Conservation (phyloP, 2,329 filamentous ascomycete genomes). For the Chrysoporthe deuterocubensis region DNA sequence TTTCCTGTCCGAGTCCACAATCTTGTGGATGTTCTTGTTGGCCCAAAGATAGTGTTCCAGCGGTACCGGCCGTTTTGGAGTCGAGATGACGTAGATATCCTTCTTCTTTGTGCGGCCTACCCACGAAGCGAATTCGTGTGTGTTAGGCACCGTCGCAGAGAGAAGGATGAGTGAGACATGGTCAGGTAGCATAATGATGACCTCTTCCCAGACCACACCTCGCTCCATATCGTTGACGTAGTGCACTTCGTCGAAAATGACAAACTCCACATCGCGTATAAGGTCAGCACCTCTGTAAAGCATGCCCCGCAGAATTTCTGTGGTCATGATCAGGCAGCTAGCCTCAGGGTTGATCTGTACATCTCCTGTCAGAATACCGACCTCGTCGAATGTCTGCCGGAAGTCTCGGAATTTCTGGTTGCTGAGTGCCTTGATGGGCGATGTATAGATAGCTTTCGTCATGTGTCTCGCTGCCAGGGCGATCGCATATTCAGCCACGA, state of each 20-base stretch:
- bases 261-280: slow-evolving; percentile 96
- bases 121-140: slow-evolving; percentile 97
- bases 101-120: slow-evolving; percentile 98
- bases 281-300: slow-evolving; percentile 94
- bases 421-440: slow-evolving; percentile 95
- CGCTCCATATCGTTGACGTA: slow-evolving; percentile 97
- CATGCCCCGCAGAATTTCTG: slow-evolving; percentile 97
- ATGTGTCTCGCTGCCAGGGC: slow-evolving; percentile 96
- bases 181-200: slow-evolving; percentile 98
- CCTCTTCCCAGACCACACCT: slow-evolving; percentile 98
- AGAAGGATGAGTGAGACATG: slow-evolving; percentile 94
- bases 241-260: slow-evolving; percentile 98
- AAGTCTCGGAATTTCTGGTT: slow-evolving; percentile 99
- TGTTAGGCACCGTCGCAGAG: slow-evolving; percentile 96
- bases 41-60: slow-evolving; percentile 97
- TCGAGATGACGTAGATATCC: slow-evolving; percentile 98
- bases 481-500: slow-evolving; percentile 97
- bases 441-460: slow-evolving; percentile 99
- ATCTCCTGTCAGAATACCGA: slow-evolving; percentile 95
- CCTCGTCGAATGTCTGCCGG: slow-evolving; percentile 85
- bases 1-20: slow-evolving; percentile 89
- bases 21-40: slow-evolving; percentile 88
- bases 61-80: slow-evolving; percentile 90
- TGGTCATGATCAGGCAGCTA: slow-evolving; percentile 99
- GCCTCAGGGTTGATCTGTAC: slow-evolving; percentile 98